Base-by-base conservation (phyloP, 1,139 yeast species). In the Candida tropicalis region DNA sequence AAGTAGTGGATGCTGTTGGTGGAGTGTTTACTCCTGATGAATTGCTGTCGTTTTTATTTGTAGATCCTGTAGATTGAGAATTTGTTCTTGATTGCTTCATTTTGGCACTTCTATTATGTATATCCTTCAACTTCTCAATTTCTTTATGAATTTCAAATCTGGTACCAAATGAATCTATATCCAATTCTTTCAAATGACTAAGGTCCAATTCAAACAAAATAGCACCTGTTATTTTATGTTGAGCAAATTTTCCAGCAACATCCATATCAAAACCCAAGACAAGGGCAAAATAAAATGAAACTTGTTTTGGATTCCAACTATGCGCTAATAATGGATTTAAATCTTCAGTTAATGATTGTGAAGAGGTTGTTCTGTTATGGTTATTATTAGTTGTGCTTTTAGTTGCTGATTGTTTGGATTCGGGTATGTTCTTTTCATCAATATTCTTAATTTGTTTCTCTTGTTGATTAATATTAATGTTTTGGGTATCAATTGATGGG, bases 111-210 rank as follows among this genome's bases (percentile, higher is more conserved):
- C 47, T 40, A n/a, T 26, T 16, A 35, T 39, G 38, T 26, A 62
- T 55, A 41, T 67, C 62, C 48, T 73, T 72, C 53, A 91, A 74
- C 36, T 81, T 78, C 61, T 88, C 96, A 56, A 93, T 91, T 60
- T 88, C 96, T 60, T 89, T 89, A 62, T 83, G 84, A 35, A 95
- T 80, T 63, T 91, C 97, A 65, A 90, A 93, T 48, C 99, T 75
- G 1, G 97, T 91, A 17, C 99, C 99, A 69, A 93, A 93, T 3
- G 96, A 87, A 43, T 82, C 77, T 42, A 93, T 93, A 50, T 91
- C 99, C 46, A 93, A 72, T 63, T 93, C 99, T 60, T 93, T 93
- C 57, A 93, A 74, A 57, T 87, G 87, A 1, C 89, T 79, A 52
- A 91, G 74, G 58, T 91, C 97, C 52, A 95, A 74, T 61, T 91